These are phyloP conservation scores for Suhomyces panamericanus DNA, from an alignment of 1,139 yeast genomes.

Conservation along the genomic window DNA sequence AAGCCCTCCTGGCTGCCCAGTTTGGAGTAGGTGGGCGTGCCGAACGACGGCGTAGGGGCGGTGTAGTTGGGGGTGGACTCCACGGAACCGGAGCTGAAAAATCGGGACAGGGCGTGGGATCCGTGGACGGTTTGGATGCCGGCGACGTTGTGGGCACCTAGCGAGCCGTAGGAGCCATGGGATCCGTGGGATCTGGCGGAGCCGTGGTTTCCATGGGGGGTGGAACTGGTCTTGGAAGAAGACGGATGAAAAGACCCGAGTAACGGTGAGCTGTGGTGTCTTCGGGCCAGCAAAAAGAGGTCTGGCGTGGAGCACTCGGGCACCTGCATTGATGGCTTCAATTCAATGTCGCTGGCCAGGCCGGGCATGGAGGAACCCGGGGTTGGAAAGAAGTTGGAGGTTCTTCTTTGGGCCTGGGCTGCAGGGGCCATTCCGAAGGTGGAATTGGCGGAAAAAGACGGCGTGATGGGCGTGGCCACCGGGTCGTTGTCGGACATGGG, in stretches of 20 bases:
- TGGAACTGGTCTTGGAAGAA: background rate
- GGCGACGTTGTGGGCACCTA: background rate
- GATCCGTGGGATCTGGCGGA: background rate
- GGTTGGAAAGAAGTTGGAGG: conserved; percentile 21
- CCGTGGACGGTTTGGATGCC: conserved; percentile 1
- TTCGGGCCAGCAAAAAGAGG: conserved; percentile 5
- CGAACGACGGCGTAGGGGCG: conserved; percentile 8
- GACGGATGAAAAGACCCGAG: conserved; percentile 12
- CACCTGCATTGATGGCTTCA: background rate
- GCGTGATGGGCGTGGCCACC: conserved; percentile 10
- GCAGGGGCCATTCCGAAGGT: conserved; percentile 9
- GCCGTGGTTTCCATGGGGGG: background rate
- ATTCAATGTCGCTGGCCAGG: conserved; percentile 6
- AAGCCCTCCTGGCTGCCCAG: conserved; percentile 3
- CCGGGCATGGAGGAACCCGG: conserved; percentile 4
- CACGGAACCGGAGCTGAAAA: conserved; percentile 4
- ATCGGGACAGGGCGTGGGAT: conserved; percentile 7
- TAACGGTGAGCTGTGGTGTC: conserved; percentile 18
- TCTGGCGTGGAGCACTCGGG: conserved; percentile 6
- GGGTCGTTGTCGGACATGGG: conserved; percentile 12
- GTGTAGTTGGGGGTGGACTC: conserved; percentile 7
- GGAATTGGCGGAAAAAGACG: conserved; percentile 9
- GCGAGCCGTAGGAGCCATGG: background rate
- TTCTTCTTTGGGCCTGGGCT: conserved; percentile 14
- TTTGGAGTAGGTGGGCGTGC: conserved; percentile 4